Conservation (phyloP, 1,284 basidiomycete genomes). For the Heterobasidion parviporum region DNA sequence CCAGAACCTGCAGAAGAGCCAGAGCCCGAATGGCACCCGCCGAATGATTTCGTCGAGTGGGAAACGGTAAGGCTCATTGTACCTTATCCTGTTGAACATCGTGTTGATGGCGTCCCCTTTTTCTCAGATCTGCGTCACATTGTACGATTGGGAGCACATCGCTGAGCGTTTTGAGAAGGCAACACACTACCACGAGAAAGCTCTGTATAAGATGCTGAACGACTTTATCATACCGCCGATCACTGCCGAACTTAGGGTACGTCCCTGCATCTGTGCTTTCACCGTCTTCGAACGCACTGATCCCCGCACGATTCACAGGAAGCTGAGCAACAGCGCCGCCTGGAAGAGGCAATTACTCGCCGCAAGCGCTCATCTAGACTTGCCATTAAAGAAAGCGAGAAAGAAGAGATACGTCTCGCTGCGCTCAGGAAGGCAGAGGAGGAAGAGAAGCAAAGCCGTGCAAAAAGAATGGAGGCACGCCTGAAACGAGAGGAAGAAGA, state of each 20-base stretch:
- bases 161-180: conserved; percentile 65
- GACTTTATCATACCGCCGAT: conserved; percentile 62
- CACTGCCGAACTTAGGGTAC: conserved; percentile 52
- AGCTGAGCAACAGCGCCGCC: conserved; percentile 46
- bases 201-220: conserved; percentile 60
- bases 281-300: not conserved
- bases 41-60: conserved; percentile 69
- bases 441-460: conserved; percentile 53
- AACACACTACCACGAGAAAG: conserved; percentile 73
- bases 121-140: conserved; percentile 67
- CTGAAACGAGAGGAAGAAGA: conserved; percentile 58
- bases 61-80: conserved; percentile 54
- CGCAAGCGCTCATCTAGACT: conserved; percentile 83
- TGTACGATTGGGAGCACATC: conserved; percentile 74
- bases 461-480: conserved; percentile 55
- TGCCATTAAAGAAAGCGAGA: conserved; percentile 64
- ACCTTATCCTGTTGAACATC: not conserved
- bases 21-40: conserved; percentile 17
- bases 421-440: conserved; percentile 52
- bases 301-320: conserved; percentile 34
- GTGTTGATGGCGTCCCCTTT: not conserved
- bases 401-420: conserved; percentile 53
- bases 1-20: conserved; percentile 13
- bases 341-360: conserved; percentile 65
- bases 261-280: conserved; percentile 11